Base-by-base conservation (phyloP, 805 yeast genomes). In the Scheffersomyces coipomensis region DNA sequence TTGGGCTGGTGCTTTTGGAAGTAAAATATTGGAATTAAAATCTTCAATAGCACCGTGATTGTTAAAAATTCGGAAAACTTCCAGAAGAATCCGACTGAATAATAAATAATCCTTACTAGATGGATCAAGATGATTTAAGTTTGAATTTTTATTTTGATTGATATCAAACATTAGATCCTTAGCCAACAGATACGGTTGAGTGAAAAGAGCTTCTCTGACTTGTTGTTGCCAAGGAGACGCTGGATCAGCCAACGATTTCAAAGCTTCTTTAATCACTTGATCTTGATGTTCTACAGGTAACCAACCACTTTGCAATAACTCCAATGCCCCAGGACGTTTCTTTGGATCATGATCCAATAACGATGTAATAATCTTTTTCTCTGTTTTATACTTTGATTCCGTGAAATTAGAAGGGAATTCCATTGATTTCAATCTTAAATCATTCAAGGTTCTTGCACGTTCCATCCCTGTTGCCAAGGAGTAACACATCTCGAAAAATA, bases 141-240 rank as follows among this genome's bases (percentile, higher is more conserved):
- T 56, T 2, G 61, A 44, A 34, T 44, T 49, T 34, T 57, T 55
- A 12, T 63, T 56, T 40, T 52, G 53, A 34, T 72, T 72, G 10
- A 8, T 13, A 42, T 90, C 98, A 60, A 85, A 93, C 44, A 93
- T 68, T 11, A 88, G 76, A 58, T 88, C 97, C 47, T 83, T 81
- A 0, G 96, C 96, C 43, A 86, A 72, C 59, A 83, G 83, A 51
- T 88, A 84, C 0, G 96, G 89, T 51, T 88, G 95, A 12, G 85
- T 73, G 59, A 93, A 93, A 25, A 93, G 64, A 0, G 93, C 85
- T 38, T 84, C 85, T 53, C 97, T 76, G 0, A 93, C 96, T 58
- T 89, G 95, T 46, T 82, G 87, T 48, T 90, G 93, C 95, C 97
- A 89, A 1, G 96, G 90, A 0, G 97, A 87, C 0, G 93, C 81